Evolutionary conservation across 78 protist species (phyloP).

Genomic region (Chrysochromulina tobinii): DNA sequence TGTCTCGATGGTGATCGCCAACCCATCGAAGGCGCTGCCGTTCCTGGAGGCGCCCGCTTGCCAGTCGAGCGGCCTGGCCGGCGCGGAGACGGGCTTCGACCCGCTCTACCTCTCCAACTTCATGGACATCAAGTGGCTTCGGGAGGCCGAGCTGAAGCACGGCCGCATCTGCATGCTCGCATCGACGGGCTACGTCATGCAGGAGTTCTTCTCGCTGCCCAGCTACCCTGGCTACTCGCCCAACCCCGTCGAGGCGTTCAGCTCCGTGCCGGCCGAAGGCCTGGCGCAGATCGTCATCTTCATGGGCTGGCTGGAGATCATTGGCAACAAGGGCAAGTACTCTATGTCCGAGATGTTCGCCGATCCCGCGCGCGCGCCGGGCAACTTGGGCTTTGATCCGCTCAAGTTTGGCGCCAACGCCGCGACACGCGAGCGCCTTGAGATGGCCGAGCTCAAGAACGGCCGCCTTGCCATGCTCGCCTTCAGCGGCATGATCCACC

Average conservation of each 20-base stretch:
- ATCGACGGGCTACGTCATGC: background rate
- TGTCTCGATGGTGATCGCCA: background rate
- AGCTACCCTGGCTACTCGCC: conserved; percentile 11
- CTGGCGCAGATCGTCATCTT: conserved; percentile 21
- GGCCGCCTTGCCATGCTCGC: conserved; percentile 41
- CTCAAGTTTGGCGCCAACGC: conserved; percentile 1
- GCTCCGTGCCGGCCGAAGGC: background rate
- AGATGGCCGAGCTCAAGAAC: conserved; percentile 35
- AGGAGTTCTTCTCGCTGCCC: conserved; percentile 28
- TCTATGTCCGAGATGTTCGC: conserved; percentile 7
- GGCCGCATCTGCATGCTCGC: conserved; percentile 37
- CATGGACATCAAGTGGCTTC: conserved; percentile 25
- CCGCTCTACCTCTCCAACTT: conserved; percentile 25
- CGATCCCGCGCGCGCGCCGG: background rate
- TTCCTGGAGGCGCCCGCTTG: conserved; percentile 10
- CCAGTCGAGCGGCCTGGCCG: conserved; percentile 2
- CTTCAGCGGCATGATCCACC: conserved; percentile 25
- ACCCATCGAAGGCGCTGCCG: background rate
- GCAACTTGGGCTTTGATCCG: conserved; percentile 35
- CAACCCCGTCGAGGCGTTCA: conserved; percentile 12
- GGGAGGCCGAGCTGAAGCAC: conserved; percentile 35
- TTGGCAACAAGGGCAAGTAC: background rate
- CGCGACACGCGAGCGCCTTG: background rate
- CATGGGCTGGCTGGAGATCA: background rate
- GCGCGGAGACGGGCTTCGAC: conserved; percentile 2